These are phyloP conservation scores for Clitopilus hobsonii DNA, from an alignment of 768 basidiomycete genomes.

Conservation along the genomic window DNA sequence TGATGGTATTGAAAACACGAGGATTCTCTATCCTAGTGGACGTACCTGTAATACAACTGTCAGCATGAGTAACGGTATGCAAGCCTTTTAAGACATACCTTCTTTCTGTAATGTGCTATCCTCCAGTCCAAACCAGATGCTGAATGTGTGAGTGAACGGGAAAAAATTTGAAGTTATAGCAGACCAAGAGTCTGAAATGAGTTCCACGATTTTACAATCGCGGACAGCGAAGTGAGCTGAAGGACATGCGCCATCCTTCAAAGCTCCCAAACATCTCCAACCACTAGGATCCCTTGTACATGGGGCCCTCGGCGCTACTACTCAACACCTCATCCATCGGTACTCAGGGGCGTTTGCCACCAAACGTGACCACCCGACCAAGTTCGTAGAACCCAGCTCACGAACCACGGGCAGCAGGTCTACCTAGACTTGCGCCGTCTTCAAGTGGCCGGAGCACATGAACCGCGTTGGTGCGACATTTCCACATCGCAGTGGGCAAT, in stretches of 20 bases:
- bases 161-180: conserved; percentile 25
- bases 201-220: conserved; percentile 44
- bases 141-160: conserved; percentile 18
- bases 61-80: too few species aligned
- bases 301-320: background rate
- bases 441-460: too few species aligned
- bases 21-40: too few species aligned
- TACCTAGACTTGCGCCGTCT: too few species aligned
- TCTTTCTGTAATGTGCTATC: conserved; percentile 58
- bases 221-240: conserved; percentile 35
- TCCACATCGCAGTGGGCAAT: background rate
- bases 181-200: conserved; percentile 63
- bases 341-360: too few species aligned
- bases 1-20: too few species aligned
- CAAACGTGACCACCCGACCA: too few species aligned
- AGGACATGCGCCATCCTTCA: conserved; percentile 39
- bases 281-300: background rate
- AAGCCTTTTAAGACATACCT: too few species aligned
- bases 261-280: background rate
- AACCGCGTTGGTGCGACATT: too few species aligned
- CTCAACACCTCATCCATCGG: background rate
- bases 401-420: too few species aligned
- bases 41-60: too few species aligned
- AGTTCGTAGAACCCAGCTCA: too few species aligned
- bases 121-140: conserved; percentile 31